Conservation (phyloP, 345 rosid species). For the Citrus reticulata region DNA sequence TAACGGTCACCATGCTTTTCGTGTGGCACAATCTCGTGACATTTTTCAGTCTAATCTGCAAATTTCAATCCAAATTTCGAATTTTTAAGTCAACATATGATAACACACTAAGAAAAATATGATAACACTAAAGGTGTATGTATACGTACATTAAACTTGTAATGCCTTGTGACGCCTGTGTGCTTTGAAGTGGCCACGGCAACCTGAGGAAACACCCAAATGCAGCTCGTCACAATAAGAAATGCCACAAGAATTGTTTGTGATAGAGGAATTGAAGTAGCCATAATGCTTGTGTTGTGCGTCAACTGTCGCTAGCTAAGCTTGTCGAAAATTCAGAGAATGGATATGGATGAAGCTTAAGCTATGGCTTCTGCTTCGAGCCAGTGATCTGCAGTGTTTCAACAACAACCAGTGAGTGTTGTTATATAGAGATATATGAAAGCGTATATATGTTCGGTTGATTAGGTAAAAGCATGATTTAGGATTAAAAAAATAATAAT, state of each 20-base stretch:
- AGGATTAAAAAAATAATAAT: not conserved
- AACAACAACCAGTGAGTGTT: not conserved
- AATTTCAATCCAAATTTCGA: not conserved
- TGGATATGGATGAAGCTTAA: not conserved
- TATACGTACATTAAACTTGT: slow-evolving; percentile 38
- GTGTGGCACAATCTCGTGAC: slow-evolving; percentile 45
- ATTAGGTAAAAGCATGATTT: slow-evolving; percentile 16
- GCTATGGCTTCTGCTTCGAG: not conserved
- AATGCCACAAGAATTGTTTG: slow-evolving; percentile 14
- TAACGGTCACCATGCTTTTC: slow-evolving; percentile 47
- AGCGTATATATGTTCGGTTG: slow-evolving; percentile 7
- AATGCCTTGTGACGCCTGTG: slow-evolving; percentile 42
- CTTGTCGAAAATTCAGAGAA: not conserved
- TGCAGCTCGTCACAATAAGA: slow-evolving; percentile 19
- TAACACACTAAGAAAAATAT: not conserved
- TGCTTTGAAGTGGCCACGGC: slow-evolving; percentile 19
- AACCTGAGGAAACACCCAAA: slow-evolving; percentile 23
- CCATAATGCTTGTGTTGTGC: slow-evolving; percentile 5
- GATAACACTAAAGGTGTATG: not conserved
- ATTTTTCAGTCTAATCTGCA: slow-evolving; percentile 38
- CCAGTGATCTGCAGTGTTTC: not conserved
- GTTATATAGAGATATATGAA: slow-evolving; percentile 13
- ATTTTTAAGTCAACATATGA: too few relatives aligned
- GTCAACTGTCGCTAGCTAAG: not conserved
- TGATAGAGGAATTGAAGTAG: slow-evolving; percentile 9